Percentiles rank a stretch among this genome's conserved stretches.
Conservation (phyloP, 2,329 filamentous ascomycete species). For the Diatrype stigma region DNA sequence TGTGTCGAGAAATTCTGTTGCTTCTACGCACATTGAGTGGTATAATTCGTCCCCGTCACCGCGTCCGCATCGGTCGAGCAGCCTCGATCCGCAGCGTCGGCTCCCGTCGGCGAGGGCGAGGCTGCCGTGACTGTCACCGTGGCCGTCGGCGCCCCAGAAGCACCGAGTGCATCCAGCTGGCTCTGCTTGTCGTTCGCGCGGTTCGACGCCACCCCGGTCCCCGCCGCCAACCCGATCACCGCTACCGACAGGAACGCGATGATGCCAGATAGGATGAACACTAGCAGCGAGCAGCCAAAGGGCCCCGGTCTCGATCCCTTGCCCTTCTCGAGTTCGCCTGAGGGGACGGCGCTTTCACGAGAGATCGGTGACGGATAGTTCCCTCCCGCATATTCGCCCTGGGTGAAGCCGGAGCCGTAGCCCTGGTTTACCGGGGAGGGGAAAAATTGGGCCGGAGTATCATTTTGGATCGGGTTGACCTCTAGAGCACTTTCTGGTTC, state of each 20-base stretch:
- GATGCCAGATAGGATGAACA: conserved; percentile 37
- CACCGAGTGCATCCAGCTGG: conserved; percentile 26
- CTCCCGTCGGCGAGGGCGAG: conserved; percentile 22
- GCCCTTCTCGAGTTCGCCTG: conserved; percentile 8
- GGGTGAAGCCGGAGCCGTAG: conserved; percentile 15
- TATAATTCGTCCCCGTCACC: conserved; percentile 36
- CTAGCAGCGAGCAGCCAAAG: conserved; percentile 33
- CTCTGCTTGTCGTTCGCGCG: conserved; percentile 34
- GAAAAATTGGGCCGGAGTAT: too few species aligned
- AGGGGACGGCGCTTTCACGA: conserved; percentile 6
- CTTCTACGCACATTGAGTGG: conserved; percentile 32
- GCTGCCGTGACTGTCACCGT: conserved; percentile 13
- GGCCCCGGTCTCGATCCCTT: conserved; percentile 18
- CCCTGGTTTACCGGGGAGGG: conserved; percentile 2
- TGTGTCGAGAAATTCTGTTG: too few species aligned
- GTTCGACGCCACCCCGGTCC: conserved; percentile 37
- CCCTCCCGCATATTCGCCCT: too few species aligned
- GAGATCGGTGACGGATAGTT: too few species aligned
- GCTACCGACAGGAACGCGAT: conserved; percentile 36
- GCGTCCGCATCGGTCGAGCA: conserved; percentile 32
- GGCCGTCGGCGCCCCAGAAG: conserved; percentile 15
- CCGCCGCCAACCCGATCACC: conserved; percentile 41
- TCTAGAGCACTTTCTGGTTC: conserved; percentile 23
- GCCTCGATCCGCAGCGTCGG: conserved; percentile 32
- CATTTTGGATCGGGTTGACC: conserved; percentile 13